phyloP scores from a whole-genome alignment of 805 yeast genomes.

The Yarrowia sp. region DNA sequence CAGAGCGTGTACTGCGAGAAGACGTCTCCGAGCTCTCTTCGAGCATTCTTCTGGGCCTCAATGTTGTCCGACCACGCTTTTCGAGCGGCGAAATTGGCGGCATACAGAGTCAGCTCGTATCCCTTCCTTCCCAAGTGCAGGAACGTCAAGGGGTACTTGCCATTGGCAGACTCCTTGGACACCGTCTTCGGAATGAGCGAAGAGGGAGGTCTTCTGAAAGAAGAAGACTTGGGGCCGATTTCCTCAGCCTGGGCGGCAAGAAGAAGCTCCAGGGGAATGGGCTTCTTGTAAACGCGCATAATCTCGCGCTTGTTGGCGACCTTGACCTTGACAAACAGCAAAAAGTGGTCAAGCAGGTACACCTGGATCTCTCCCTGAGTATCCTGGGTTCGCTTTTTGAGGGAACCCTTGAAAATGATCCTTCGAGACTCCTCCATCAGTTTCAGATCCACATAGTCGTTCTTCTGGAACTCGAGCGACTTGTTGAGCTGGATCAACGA shows the following conservation, averaged over 20 bases:
- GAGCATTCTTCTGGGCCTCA: slow-evolving; percentile 70
- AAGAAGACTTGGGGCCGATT: slow-evolving; percentile 52
- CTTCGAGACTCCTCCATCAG: slow-evolving; percentile 77
- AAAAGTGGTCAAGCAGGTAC: slow-evolving; percentile 82
- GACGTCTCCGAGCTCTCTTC: slow-evolving; percentile 71
- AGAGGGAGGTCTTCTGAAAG: slow-evolving; percentile 35
- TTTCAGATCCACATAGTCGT: slow-evolving; percentile 83
- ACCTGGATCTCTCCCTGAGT: slow-evolving; percentile 78
- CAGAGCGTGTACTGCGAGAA: slow-evolving; percentile 74
- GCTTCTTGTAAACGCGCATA: slow-evolving; percentile 80
- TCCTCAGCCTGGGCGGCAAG: slow-evolving; percentile 68
- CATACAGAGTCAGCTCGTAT: slow-evolving; percentile 45
- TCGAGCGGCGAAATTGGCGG: slow-evolving; percentile 53
- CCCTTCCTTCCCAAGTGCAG: slow-evolving; percentile 52
- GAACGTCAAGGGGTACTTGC: slow-evolving; percentile 48
- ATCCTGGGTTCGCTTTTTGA: slow-evolving; percentile 70
- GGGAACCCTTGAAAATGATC: slow-evolving; percentile 72
- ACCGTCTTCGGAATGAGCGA: slow-evolving; percentile 28
- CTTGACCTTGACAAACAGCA: slow-evolving; percentile 81
- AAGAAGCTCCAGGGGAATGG: slow-evolving; percentile 40
- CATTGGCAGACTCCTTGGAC: slow-evolving; percentile 29
- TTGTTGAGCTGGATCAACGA: slow-evolving; percentile 84
- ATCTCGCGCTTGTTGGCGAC: slow-evolving; percentile 87
- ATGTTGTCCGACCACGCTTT: slow-evolving; percentile 78
- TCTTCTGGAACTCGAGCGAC: slow-evolving; percentile 73